Evolutionary conservation across 306 rosid genomes (phyloP), one percentile per base, ranked within the genome.

Genomic region (Prunus davidiana): DNA sequence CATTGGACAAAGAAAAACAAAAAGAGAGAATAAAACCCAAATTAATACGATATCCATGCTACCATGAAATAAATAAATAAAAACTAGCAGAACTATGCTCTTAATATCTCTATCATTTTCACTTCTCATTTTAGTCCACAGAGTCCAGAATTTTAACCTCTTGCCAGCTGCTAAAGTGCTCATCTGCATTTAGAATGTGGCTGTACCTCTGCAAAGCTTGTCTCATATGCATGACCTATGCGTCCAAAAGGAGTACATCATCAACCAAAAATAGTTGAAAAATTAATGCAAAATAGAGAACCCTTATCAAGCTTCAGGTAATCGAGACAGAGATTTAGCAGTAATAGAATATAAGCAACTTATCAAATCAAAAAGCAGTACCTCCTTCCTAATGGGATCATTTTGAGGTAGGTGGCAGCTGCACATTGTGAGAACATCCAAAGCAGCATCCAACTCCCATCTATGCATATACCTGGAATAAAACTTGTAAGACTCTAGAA

Each of bases 371-470:
- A 66, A 78, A 70, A 61, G 66, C 66, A 72, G 72, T 79, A 94
- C 98, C 97, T 94, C 85, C 57, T 90, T 84, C 79, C 88, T 89
- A 56, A 84, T 76, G 32, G 84, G 79, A 83, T 90, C 91, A 71
- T 75, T 80, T 72, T 84, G 89, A 70, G 92, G 86, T 38, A 94
- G 90, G 89, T 94, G 98, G 89, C 98, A 94, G 85, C 90, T 81
- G 87, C 98, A 94, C 98, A 94, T 92, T 57, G 96, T 94, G 68
- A 94, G 96, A 82, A 90, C 98, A 78, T 94, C 97, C 87, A 94
- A 84, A 73, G 98, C 97, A 84, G 97, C 95, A 82, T 87, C 90
- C 78, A 94, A 86, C 67, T 94, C 96, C 98, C 98, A 94, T 67
- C 88, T 69, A 81, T 89, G 91, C 90, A 92, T 80, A 81, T 88